Evolutionary conservation across 192 early-diverging fungal species (phyloP), one percentile per base, ranked within the genome.

Genomic region (Dissophora globulifera): DNA sequence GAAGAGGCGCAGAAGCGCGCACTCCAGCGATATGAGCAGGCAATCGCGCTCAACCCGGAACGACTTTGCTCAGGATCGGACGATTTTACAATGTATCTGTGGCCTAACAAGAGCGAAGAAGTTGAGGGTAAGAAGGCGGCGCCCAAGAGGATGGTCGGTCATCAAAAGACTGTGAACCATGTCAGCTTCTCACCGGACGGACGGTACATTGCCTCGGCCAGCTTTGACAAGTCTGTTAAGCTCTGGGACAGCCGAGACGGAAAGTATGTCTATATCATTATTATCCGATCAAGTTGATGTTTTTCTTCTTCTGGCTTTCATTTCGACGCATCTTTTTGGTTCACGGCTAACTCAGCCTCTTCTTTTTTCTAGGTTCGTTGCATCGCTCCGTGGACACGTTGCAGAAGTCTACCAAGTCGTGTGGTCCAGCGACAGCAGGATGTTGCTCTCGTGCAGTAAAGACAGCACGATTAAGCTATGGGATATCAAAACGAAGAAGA

Each of bases 191-290:
- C 96, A 13, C 96, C 97, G 7, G 94, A 98, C 50, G 95, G 96
- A 26, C 81, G 90, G 6, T 82, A 85, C 45, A 80, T 99, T 78
- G 96, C 97, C 27, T 93, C 92, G 69, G 97, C 95, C 8, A 91
- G 92, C 51, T 99, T 98, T 62, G 97, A 99, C 80, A 99, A 99
- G 79, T 92, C 91, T 43, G 95, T 99, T 45, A 99, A 99, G 81
- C 79, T 99, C 22, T 99, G 97, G 97, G 96, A 99, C 78, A 94
- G 92, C 26, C 50, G 64, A 10, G 93, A 87, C 0, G 97, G 97
- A 62, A 90, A 90, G 84, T 79, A 63, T 38, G 67, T 56, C 1
- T 68, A 17, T 26, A 26, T 48, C 1, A 38, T 13, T n/a, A n/a
- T n/a, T n/a, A n/a, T n/a, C n/a, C n/a, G n/a, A n/a, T n/a, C n/a